Evolutionary conservation across 2,329 filamentous ascomycete species (phyloP).

Genomic region (Aureobasidium subglaciale): DNA sequence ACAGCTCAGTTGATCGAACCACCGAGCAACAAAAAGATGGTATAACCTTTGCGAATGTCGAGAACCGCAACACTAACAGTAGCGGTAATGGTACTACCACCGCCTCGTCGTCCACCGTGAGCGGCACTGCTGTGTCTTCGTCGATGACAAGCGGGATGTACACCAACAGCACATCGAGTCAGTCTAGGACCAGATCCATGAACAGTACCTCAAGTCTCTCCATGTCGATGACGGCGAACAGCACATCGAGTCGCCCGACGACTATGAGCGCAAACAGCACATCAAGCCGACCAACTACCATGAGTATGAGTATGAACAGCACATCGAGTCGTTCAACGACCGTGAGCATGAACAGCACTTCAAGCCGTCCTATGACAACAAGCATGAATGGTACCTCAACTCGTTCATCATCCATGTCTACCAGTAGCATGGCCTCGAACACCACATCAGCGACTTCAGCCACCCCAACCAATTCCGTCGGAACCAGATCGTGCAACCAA

Average conservation of each 20-base stretch:
- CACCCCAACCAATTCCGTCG: background rate
- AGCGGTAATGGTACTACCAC: background rate
- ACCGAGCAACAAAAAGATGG: background rate
- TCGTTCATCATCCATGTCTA: background rate
- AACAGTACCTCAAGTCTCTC: background rate
- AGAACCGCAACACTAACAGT: background rate
- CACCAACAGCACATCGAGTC: background rate
- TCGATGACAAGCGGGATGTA: background rate
- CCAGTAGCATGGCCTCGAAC: background rate
- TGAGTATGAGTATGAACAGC: too few relatives aligned
- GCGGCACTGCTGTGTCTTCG: background rate
- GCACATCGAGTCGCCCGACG: background rate
- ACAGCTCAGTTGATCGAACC: background rate
- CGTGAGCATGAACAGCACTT: background rate
- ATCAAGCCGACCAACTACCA: too few relatives aligned
- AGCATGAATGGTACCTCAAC: background rate
- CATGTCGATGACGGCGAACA: background rate
- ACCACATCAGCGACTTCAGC: slow-evolving; percentile 5
- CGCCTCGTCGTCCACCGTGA: background rate
- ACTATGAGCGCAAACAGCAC: too few relatives aligned
- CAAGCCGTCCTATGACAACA: background rate
- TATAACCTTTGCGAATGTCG: background rate
- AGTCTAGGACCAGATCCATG: background rate
- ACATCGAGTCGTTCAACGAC: background rate
- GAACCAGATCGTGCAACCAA: slow-evolving; percentile 4